These are phyloP conservation scores for Tetrastigma voinierianum DNA, from an alignment of 164 flowering plant species.

Conservation along the genomic window DNA sequence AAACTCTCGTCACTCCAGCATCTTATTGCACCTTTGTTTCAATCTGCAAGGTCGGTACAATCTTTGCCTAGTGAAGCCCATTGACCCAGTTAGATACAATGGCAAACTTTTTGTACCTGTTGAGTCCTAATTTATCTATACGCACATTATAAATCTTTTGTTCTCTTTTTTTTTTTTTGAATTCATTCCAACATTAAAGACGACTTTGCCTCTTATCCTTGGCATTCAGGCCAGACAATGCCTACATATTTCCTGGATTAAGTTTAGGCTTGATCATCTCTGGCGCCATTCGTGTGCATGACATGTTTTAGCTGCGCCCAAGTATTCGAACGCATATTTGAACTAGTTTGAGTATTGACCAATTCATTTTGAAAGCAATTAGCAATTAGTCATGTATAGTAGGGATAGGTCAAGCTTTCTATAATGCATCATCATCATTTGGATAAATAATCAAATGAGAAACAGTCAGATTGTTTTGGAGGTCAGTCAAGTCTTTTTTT, in stretches of 20 bases:
- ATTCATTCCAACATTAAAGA: neutral
- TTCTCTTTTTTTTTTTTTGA: neutral
- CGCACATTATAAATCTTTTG: neutral
- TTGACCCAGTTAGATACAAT: conserved; percentile 51
- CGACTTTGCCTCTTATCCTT: neutral
- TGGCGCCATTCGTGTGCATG: conserved; percentile 40
- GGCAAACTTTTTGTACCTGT: conserved; percentile 55
- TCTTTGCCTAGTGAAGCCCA: conserved; percentile 73
- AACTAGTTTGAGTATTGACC: neutral
- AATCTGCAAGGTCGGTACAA: conserved; percentile 56
- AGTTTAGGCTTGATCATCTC: conserved; percentile 67
- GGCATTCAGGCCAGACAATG: conserved; percentile 58
- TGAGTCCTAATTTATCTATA: conserved; percentile 30
- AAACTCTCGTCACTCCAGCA: no score
- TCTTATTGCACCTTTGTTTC: no score
- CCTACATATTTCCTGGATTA: conserved; percentile 67
- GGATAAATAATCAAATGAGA: no score
- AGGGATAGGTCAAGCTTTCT: no score
- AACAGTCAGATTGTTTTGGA: no score
- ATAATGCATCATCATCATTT: no score
- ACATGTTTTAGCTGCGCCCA: conserved; percentile 65
- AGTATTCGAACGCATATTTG: conserved; percentile 15
- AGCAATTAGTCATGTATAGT: no score
- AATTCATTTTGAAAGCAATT: no score
- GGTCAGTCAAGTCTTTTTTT: no score